Evolutionary conservation across 805 yeast genomes (phyloP).

Genomic region (Yarrowia sp.): DNA sequence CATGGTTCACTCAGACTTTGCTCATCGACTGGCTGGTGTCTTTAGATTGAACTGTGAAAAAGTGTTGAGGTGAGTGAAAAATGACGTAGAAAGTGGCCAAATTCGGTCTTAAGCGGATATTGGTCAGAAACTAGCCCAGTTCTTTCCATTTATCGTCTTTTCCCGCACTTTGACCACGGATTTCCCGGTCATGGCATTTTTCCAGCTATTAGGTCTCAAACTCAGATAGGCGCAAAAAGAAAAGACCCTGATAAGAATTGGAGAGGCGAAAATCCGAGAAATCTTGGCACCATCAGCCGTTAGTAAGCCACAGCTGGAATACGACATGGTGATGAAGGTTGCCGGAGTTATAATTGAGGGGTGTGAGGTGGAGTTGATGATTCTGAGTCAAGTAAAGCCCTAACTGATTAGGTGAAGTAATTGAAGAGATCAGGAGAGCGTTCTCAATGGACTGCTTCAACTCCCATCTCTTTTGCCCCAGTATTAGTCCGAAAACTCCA

Average conservation of each 20-base stretch:
- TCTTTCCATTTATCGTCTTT: background rate
- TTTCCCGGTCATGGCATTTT: background rate
- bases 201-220: conserved; percentile 2
- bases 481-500: too few species aligned
- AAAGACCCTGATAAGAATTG: background rate
- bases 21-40: conserved; percentile 14
- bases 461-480: too few species aligned
- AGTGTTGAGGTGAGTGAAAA: too few species aligned
- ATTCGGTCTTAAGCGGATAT: too few species aligned
- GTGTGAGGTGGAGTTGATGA: background rate
- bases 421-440: too few species aligned
- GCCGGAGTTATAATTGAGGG: background rate
- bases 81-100: too few species aligned
- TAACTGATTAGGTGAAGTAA: too few species aligned
- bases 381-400: too few species aligned
- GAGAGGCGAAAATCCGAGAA: conserved; percentile 9
- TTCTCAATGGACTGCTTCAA: too few species aligned
- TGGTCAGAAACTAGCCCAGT: background rate
- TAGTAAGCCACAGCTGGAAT: conserved; percentile 7
- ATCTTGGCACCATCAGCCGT: conserved; percentile 31
- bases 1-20: background rate
- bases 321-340: conserved; percentile 2
- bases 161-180: too few species aligned
- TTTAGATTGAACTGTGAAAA: background rate
- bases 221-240: background rate